Conservation (phyloP, 495 filamentous ascomycete genomes). For the Parathielavia hyrcaniae region DNA sequence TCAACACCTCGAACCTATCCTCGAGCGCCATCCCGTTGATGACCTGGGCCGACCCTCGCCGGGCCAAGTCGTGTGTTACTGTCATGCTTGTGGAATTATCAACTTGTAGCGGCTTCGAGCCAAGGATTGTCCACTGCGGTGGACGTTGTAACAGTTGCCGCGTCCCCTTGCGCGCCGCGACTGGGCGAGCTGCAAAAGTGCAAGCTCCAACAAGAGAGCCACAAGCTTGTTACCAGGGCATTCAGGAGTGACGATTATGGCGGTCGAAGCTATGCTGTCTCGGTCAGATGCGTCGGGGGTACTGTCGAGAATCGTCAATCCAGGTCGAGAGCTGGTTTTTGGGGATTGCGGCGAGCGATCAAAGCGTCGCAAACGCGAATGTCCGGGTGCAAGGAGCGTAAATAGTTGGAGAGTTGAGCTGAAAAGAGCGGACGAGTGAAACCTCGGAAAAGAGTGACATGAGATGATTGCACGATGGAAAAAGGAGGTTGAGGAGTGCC, state of each 20-base stretch:
- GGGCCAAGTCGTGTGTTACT: slow-evolving; percentile 57
- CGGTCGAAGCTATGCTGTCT: slow-evolving; percentile 2
- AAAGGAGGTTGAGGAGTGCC: slow-evolving; percentile 17
- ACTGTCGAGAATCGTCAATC: neutral
- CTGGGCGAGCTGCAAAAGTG: slow-evolving; percentile 10
- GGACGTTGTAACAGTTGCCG: neutral
- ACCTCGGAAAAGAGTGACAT: slow-evolving; percentile 31
- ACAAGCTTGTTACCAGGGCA: slow-evolving; percentile 31
- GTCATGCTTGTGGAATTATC: slow-evolving; percentile 50
- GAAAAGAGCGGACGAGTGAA: slow-evolving; percentile 34
- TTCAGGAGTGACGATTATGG: slow-evolving; percentile 23
- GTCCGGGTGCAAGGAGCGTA: slow-evolving; percentile 22
- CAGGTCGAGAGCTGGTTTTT: slow-evolving; percentile 7
- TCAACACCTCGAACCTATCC: slow-evolving; percentile 92
- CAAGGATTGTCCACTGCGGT: neutral
- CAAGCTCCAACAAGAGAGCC: slow-evolving; percentile 33
- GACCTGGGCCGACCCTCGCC: slow-evolving; percentile 48
- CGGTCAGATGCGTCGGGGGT: neutral
- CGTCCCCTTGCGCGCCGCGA: slow-evolving; percentile 15
- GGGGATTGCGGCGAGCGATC: slow-evolving; percentile 15
- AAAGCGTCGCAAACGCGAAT: slow-evolving; percentile 11
- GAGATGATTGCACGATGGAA: slow-evolving; percentile 31
- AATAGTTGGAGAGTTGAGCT: slow-evolving; percentile 15
- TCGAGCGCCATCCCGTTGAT: slow-evolving; percentile 51
- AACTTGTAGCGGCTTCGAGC: neutral